phyloP scores from a whole-genome alignment of 768 basidiomycete genomes.

The Boletus subcaerulescens region DNA sequence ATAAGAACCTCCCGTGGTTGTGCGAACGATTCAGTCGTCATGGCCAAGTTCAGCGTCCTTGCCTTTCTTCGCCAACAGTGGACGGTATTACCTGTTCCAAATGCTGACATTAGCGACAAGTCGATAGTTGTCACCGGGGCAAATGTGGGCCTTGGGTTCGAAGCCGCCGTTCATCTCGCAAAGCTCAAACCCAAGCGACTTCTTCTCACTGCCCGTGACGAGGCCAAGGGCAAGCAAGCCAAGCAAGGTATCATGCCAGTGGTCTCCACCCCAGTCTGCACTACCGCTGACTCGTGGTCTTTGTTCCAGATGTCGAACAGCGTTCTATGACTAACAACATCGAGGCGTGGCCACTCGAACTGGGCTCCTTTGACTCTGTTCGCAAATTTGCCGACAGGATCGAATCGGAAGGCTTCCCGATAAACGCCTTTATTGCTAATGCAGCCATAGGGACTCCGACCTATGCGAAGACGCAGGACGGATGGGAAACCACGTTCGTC shows the following conservation, averaged over 20 bases:
- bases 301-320: constrained; percentile 17
- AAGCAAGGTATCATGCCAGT: constrained; percentile 14
- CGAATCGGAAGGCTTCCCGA: constrained; percentile 24
- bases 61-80: constrained; percentile 29
- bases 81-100: constrained; percentile 23
- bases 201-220: constrained; percentile 27
- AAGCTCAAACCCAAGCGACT: constrained; percentile 23
- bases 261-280: not conserved
- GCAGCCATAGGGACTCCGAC: constrained; percentile 21
- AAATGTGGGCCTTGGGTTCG: constrained; percentile 31
- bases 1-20: too few relatives aligned
- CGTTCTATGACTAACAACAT: constrained; percentile 5
- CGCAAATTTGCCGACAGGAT: constrained; percentile 29
- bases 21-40: constrained; percentile 2
- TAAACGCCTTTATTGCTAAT: constrained; percentile 33
- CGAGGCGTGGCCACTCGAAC: constrained; percentile 35
- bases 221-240: constrained; percentile 16
- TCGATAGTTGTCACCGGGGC: constrained; percentile 25
- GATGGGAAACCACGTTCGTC: constrained; percentile 37
- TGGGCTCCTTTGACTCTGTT: constrained; percentile 33
- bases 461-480: constrained; percentile 31
- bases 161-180: constrained; percentile 27
- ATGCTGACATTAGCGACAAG: constrained; percentile 20
- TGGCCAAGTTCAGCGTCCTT: constrained; percentile 22
- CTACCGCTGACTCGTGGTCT: not conserved